phyloP scores from a whole-genome alignment of 2,329 filamentous ascomycete species.

The Neurospora sp. region DNA sequence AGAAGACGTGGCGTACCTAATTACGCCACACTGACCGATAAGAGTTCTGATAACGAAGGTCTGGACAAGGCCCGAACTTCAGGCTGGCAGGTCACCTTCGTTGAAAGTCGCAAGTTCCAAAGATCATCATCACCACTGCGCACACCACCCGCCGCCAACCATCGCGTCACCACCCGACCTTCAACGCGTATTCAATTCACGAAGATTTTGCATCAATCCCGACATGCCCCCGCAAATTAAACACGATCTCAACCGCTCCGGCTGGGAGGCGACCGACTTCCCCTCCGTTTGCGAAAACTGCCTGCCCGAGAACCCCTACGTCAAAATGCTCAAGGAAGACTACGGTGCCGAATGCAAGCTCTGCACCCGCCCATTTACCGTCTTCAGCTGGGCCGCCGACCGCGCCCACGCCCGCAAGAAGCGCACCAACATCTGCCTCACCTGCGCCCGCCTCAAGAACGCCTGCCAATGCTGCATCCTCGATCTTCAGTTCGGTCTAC shows the following conservation, averaged over 20 bases:
- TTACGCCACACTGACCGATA: constrained; percentile 3
- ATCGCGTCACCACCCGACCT: not conserved
- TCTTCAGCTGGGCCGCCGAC: constrained; percentile 91
- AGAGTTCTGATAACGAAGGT: constrained; percentile 6
- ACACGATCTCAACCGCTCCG: constrained; percentile 87
- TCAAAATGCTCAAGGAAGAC: constrained; percentile 98
- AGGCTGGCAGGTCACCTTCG: not conserved
- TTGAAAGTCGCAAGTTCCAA: constrained; percentile 5
- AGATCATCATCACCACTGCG: constrained; percentile 2
- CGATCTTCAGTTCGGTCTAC: constrained; percentile 88
- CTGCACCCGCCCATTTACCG: constrained; percentile 89
- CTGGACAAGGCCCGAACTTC: not conserved
- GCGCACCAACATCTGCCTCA: constrained; percentile 90
- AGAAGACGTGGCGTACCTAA: not conserved
- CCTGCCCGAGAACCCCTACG: constrained; percentile 91
- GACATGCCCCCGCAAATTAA: constrained; percentile 86
- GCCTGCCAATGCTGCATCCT: constrained; percentile 99
- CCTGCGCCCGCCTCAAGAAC: constrained; percentile 94
- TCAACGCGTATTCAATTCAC: not conserved
- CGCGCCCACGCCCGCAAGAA: constrained; percentile 81
- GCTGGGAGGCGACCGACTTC: constrained; percentile 91
- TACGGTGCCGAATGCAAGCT: constrained; percentile 79
- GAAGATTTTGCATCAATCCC: not conserved
- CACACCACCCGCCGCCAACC: constrained; percentile 1
- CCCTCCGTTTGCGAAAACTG: constrained; percentile 87